These are phyloP conservation scores for Paracamarosporium sp. DNA, from an alignment of 2,329 filamentous ascomycete species.

Conservation along the genomic window DNA sequence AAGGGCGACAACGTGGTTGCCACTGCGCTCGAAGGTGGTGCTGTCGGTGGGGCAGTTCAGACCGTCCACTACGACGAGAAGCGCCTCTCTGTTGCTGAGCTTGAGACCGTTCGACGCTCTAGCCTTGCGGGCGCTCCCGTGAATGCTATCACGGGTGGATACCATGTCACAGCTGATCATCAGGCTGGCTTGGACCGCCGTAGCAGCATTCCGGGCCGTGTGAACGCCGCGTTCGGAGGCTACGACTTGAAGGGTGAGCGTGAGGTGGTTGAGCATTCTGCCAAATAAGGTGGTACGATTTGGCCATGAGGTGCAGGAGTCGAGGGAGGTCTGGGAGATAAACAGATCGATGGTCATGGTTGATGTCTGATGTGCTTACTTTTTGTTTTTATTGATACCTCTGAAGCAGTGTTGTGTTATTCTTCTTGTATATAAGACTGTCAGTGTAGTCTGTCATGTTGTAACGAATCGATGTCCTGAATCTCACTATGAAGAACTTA, in stretches of 20 bases:
- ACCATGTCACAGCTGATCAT: neutral
- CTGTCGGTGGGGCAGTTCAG: slow-evolving; percentile 15
- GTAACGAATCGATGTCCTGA: no score
- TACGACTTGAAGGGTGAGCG: slow-evolving; percentile 2
- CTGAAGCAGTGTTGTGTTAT: neutral
- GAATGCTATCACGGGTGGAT: slow-evolving; percentile 1
- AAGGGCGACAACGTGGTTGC: slow-evolving; percentile 9
- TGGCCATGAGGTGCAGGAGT: no score
- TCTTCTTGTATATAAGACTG: neutral
- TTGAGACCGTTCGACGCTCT: slow-evolving; percentile 1
- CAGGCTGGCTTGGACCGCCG: neutral
- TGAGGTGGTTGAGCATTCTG: neutral
- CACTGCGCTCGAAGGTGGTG: slow-evolving; percentile 1
- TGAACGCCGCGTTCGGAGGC: neutral
- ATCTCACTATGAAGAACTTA: no score
- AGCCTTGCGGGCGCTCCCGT: neutral
- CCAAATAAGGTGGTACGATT: neutral
- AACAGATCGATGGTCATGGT: neutral
- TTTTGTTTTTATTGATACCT: neutral
- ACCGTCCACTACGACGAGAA: slow-evolving; percentile 25
- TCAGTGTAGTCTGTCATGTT: no score
- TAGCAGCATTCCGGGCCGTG: neutral
- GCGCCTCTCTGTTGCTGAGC: neutral
- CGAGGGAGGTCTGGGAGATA: neutral
- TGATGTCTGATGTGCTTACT: neutral